Percentiles rank a stretch among this genome's conserved stretches.
These are phyloP conservation scores for Stemphylium vesicarium DNA, from an alignment of 2,329 filamentous ascomycete species.

Conservation along the genomic window DNA sequence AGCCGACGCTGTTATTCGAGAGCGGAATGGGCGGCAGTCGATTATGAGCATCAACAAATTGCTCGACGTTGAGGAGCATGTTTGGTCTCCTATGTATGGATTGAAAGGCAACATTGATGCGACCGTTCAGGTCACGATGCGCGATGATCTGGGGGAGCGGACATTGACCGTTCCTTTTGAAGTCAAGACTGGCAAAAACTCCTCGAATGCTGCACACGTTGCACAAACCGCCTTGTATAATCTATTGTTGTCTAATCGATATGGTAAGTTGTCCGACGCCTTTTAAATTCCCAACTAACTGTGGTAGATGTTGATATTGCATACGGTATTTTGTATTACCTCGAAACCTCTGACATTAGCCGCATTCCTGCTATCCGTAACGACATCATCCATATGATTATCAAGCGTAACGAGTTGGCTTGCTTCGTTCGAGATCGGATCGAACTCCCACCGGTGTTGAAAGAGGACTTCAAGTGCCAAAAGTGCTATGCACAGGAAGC, in stretches of 20 bases:
- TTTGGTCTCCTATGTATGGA: conserved; percentile 98
- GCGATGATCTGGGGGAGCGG: conserved; percentile 68
- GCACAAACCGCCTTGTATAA: conserved; percentile 97
- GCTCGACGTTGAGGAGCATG: conserved; percentile 94
- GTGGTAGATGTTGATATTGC: conserved; percentile 78
- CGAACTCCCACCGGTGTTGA: conserved; percentile 84
- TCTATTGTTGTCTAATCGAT: conserved; percentile 87
- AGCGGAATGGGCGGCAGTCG: conserved; percentile 76
- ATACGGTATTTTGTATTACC: conserved; percentile 92
- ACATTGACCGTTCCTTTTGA: conserved; percentile 90
- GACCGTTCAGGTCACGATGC: conserved; percentile 86
- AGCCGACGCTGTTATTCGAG: conserved; percentile 76
- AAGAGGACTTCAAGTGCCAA: conserved; percentile 79
- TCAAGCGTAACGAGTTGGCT: conserved; percentile 90
- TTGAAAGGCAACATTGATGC: conserved; percentile 98
- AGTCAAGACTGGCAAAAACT: conserved; percentile 87
- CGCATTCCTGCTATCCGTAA: conserved; percentile 84
- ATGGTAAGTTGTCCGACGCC: conserved; percentile 58
- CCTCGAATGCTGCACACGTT: conserved; percentile 80
- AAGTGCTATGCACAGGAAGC: conserved; percentile 89
- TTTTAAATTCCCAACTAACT: conserved; percentile 17
- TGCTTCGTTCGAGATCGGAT: conserved; percentile 82
- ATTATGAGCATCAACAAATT: conserved; percentile 90
- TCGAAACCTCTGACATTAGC: conserved; percentile 86
- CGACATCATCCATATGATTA: conserved; percentile 94